A percentile compares a stretch with the other conserved stretches of the same genome.
Conservation (phyloP, 225 moss, liverwort and hornwort genomes). For the Marchantia polymorpha region DNA sequence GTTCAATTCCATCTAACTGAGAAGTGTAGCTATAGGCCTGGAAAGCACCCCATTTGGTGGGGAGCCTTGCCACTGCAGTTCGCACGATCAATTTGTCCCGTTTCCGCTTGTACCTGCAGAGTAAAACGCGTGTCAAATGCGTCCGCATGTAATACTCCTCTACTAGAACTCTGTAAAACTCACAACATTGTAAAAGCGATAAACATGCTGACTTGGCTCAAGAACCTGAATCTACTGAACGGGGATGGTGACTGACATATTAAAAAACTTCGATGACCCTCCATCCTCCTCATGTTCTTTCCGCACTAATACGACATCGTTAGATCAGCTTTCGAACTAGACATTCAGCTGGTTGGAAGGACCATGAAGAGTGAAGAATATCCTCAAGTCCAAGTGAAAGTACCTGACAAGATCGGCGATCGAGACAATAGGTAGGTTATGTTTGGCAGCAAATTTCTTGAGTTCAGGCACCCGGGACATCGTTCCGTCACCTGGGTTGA, state of each 20-base stretch:
- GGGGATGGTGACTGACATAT: too few species aligned
- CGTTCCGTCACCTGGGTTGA: conserved; percentile 70
- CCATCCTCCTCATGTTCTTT: too few species aligned
- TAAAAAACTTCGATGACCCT: too few species aligned
- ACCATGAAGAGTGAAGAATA: not conserved
- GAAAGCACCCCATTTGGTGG: conserved; percentile 78
- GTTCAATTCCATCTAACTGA: conserved; percentile 83
- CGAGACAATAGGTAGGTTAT: conserved; percentile 68
- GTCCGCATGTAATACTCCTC: too few species aligned
- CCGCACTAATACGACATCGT: too few species aligned
- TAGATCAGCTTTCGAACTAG: too few species aligned
- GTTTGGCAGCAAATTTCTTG: conserved; percentile 59
- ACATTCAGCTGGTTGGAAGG: too few species aligned
- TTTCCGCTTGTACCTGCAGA: conserved; percentile 39
- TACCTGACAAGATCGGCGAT: conserved; percentile 94
- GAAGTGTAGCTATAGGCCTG: conserved; percentile 72
- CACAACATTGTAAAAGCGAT: too few species aligned
- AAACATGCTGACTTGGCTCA: too few species aligned
- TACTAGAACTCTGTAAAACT: too few species aligned
- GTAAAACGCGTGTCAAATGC: not conserved
- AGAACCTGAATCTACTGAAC: too few species aligned
- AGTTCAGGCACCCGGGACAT: conserved; percentile 78
- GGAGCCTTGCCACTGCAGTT: conserved; percentile 79
- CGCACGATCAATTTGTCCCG: conserved; percentile 52
- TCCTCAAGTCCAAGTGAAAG: not conserved